Percentiles rank a stretch among this genome's conserved stretches.
These are phyloP conservation scores for Sanghuangporus sanghuang DNA, from an alignment of 1,284 basidiomycete genomes.

Conservation along the genomic window DNA sequence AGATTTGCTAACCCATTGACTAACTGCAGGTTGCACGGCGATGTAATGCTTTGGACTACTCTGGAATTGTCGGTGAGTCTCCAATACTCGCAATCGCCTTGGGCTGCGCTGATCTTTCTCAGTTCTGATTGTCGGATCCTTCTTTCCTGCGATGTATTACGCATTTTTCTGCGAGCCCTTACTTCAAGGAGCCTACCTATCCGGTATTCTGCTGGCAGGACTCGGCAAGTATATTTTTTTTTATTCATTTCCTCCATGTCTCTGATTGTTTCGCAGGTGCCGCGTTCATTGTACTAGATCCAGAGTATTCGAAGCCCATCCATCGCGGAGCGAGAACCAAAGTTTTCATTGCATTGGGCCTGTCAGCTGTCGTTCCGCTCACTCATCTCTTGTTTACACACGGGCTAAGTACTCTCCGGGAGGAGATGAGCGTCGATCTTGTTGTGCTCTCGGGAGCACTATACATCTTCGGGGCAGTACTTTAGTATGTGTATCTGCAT, in stretches of 20 bases:
- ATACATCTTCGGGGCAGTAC: conserved; percentile 72
- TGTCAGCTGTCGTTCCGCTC: conserved; percentile 70
- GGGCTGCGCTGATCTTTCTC: conserved; percentile 2
- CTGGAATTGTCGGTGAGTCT: conserved; percentile 55
- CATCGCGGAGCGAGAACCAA: conserved; percentile 76
- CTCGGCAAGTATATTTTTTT: conserved; percentile 40
- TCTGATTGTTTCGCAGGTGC: conserved; percentile 40
- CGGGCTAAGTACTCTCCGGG: conserved; percentile 48
- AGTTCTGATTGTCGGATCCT: conserved; percentile 75
- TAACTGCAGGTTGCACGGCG: conserved; percentile 37
- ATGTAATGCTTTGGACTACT: conserved; percentile 67
- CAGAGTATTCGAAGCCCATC: conserved; percentile 70
- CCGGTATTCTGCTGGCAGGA: conserved; percentile 52
- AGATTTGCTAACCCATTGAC: background rate
- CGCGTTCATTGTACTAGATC: conserved; percentile 74
- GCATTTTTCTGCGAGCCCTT: conserved; percentile 63
- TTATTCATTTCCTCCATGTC: background rate
- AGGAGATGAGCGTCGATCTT: conserved; percentile 68
- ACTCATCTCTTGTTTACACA: conserved; percentile 59
- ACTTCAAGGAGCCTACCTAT: conserved; percentile 49
- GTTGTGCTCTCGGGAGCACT: conserved; percentile 60
- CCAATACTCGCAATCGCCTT: conserved; percentile 1
- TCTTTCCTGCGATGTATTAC: conserved; percentile 71
- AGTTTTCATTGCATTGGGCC: conserved; percentile 78
- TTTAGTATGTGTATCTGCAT: conserved; percentile 58